phyloP scores from a whole-genome alignment of 2,329 filamentous ascomycete species.

The Cladosporium sp. region DNA sequence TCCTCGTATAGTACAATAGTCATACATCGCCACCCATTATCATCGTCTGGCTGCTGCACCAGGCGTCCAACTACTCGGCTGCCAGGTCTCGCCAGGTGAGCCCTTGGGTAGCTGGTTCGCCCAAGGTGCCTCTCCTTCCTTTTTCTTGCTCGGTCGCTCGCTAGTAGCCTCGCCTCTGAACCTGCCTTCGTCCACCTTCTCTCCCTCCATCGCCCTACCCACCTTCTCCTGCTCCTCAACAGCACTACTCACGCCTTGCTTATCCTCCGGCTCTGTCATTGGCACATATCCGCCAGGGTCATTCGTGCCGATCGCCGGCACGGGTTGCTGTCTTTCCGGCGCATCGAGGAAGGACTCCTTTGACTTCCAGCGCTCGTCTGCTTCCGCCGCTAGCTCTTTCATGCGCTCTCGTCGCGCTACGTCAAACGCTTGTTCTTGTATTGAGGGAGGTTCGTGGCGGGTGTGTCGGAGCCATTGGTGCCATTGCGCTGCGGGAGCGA shows the following conservation, averaged over 20 bases:
- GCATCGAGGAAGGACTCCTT: conserved; percentile 57
- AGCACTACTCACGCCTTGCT: conserved; percentile 29
- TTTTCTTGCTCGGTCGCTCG: conserved; percentile 18
- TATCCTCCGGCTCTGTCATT: conserved; percentile 29
- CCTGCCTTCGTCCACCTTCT: conserved; percentile 30
- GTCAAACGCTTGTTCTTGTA: conserved; percentile 58
- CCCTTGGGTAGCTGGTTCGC: conserved; percentile 31
- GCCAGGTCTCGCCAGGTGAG: conserved; percentile 43
- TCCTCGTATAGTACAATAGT: neutral
- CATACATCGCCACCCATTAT: conserved; percentile 2
- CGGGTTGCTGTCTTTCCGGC: conserved; percentile 47
- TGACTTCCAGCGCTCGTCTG: conserved; percentile 59
- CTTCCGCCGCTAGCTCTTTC: conserved; percentile 55
- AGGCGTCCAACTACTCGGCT: conserved; percentile 45
- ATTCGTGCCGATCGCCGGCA: conserved; percentile 41
- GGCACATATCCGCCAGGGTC: conserved; percentile 38
- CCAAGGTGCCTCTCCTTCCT: conserved; percentile 34
- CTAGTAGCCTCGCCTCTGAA: conserved; percentile 21
- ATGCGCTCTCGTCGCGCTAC: conserved; percentile 54
- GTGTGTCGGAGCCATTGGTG: conserved; percentile 65
- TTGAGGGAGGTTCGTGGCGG: conserved; percentile 50
- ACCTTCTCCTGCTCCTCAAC: conserved; percentile 31
- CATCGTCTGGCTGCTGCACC: conserved; percentile 33
- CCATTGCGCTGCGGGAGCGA: conserved; percentile 53
- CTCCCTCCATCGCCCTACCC: conserved; percentile 23